Percentiles rank a stretch among this genome's conserved stretches.
These are phyloP conservation scores for Candida glaebosa DNA, from an alignment of 805 yeast species.

Conservation along the genomic window DNA sequence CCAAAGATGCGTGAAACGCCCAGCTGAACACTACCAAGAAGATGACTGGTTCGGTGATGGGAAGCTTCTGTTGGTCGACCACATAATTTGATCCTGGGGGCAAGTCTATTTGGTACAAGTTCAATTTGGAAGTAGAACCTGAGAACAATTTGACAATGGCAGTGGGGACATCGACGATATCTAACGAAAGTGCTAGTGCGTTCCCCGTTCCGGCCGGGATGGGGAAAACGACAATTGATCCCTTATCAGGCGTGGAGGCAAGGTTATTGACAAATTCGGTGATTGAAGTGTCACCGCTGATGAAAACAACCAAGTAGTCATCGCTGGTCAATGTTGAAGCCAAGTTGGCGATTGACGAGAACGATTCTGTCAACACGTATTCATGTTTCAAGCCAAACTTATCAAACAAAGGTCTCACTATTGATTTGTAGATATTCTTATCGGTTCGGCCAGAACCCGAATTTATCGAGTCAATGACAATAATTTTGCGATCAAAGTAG, in stretches of 20 bases:
- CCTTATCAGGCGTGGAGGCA: constrained; percentile 3
- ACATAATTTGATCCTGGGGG: constrained; percentile 29
- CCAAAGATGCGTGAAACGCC: constrained; percentile 84
- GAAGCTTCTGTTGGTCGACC: constrained; percentile 15
- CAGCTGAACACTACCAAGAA: constrained; percentile 72
- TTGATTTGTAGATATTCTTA: constrained; percentile 34
- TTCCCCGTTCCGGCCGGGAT: constrained; percentile 88
- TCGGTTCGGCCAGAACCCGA: constrained; percentile 44
- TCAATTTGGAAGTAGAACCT: constrained; percentile 18
- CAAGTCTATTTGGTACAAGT: constrained; percentile 42
- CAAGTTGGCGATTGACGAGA: constrained; percentile 36
- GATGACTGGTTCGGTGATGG: constrained; percentile 17
- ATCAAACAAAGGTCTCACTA: constrained; percentile 48
- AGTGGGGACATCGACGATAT: constrained; percentile 22
- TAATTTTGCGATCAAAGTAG: constrained; percentile 11
- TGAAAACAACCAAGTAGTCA: constrained; percentile 47
- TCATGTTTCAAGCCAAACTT: constrained; percentile 30
- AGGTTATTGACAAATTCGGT: constrained; percentile 67
- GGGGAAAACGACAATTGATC: constrained; percentile 24
- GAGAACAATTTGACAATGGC: constrained; percentile 18
- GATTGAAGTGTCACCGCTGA: constrained; percentile 87
- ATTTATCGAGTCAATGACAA: constrained; percentile 46
- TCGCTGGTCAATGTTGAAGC: constrained; percentile 21
- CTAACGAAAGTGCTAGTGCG: constrained; percentile 66
- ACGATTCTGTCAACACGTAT: constrained; percentile 42